A percentile compares a stretch with the other conserved stretches of the same genome.
phyloP scores from a whole-genome alignment of 2,329 filamentous ascomycete genomes.

The Rhexocercosporidium sp. region DNA sequence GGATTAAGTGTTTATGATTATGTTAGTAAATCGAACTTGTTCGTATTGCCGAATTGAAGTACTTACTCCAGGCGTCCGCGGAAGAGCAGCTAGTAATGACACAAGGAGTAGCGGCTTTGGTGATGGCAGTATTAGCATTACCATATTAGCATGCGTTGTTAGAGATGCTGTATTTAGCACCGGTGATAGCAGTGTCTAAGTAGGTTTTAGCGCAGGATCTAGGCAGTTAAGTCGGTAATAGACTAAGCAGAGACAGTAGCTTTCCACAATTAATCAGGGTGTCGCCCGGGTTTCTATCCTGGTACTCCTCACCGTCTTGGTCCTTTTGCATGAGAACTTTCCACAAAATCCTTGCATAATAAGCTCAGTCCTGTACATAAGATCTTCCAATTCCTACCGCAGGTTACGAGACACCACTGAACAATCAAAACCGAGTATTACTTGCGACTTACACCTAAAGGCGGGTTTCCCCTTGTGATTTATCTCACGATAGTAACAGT shows the following conservation, averaged over 20 bases:
- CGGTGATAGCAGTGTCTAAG: constrained; percentile 26
- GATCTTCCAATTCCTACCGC: too few species aligned
- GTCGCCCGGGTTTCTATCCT: too few species aligned
- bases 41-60: not conserved
- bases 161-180: constrained; percentile 26
- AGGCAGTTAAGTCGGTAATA: constrained; percentile 21
- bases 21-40: not conserved
- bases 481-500: too few species aligned
- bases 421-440: too few species aligned
- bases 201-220: constrained; percentile 35
- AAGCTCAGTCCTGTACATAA: too few species aligned
- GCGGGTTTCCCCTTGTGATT: too few species aligned
- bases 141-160: constrained; percentile 37
- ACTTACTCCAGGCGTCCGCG: constrained; percentile 34
- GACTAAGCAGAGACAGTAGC: constrained; percentile 32
- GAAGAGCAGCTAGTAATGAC: constrained; percentile 29
- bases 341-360: too few species aligned
- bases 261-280: too few species aligned
- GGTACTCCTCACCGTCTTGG: too few species aligned
- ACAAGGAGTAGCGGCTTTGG: constrained; percentile 31
- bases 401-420: too few species aligned
- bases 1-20: constrained; percentile 20
- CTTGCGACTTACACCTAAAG: too few species aligned
- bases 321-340: too few species aligned
- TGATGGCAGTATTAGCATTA: constrained; percentile 27